A percentile compares a stretch with the other conserved stretches of the same genome.
Conservation (phyloP, 495 filamentous ascomycete genomes). For the Cercophora sp. region DNA sequence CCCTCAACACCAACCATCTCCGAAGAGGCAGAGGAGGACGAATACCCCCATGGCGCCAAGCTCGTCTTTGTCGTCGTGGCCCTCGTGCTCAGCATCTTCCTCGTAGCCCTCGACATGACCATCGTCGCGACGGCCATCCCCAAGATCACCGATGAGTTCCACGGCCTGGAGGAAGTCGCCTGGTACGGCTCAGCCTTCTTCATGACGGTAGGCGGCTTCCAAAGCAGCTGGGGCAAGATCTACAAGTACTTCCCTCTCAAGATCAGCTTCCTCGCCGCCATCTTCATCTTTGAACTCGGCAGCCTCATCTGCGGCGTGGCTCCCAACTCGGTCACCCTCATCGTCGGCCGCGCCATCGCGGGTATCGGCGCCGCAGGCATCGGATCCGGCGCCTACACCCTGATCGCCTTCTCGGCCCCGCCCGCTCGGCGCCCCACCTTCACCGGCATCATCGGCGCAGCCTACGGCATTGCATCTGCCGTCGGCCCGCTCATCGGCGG, state of each 20-base stretch:
- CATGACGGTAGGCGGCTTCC: constrained; percentile 33
- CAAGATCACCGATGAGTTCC: constrained; percentile 39
- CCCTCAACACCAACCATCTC: background rate
- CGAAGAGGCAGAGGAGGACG: constrained; percentile 3
- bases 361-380: constrained; percentile 47
- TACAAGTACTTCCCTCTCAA: constrained; percentile 44
- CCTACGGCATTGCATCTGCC: constrained; percentile 45
- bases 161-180: constrained; percentile 42
- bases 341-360: constrained; percentile 56
- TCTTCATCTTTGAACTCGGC: constrained; percentile 51
- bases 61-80: constrained; percentile 42
- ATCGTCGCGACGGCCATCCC: constrained; percentile 52
- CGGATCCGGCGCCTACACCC: constrained; percentile 37
- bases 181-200: constrained; percentile 50
- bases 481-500: constrained; percentile 30
- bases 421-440: constrained; percentile 46
- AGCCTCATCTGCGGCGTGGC: constrained; percentile 54
- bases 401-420: constrained; percentile 42
- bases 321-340: constrained; percentile 50
- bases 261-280: constrained; percentile 35
- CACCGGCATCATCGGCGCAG: constrained; percentile 44
- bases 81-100: constrained; percentile 47
- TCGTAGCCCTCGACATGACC: constrained; percentile 50
- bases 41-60: constrained; percentile 32
- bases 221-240: constrained; percentile 36